Evolutionary conservation across 2,329 filamentous ascomycete genomes (phyloP).

Genomic region (Talaromyces funiculosus): DNA sequence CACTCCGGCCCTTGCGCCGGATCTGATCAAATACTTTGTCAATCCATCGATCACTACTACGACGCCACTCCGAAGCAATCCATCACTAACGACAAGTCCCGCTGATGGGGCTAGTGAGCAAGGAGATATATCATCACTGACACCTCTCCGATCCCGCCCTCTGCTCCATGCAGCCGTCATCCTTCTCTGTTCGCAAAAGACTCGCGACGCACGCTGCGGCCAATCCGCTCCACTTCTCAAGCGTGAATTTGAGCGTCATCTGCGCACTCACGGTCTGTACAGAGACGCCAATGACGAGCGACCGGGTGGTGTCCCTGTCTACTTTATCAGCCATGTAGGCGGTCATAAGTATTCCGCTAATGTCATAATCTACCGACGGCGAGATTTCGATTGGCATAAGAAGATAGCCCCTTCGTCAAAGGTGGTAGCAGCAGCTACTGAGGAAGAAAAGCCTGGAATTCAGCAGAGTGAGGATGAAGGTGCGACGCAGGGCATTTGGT

Average conservation of each 20-base stretch:
- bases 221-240: constrained; percentile 87
- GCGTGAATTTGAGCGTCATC: constrained; percentile 81
- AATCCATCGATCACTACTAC: constrained; percentile 68
- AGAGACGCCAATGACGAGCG: constrained; percentile 83
- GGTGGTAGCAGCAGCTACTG: not conserved
- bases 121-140: constrained; percentile 26
- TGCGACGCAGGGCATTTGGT: constrained; percentile 86
- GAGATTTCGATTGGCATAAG: constrained; percentile 36
- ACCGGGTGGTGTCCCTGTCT: constrained; percentile 87
- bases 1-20: constrained; percentile 65
- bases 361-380: constrained; percentile 78
- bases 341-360: constrained; percentile 97
- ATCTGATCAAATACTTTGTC: constrained; percentile 66
- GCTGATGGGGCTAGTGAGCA: constrained; percentile 10
- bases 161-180: constrained; percentile 83
- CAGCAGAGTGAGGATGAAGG: constrained; percentile 40
- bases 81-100: constrained; percentile 13
- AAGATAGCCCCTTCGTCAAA: constrained; percentile 13
- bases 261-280: constrained; percentile 76
- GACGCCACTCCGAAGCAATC: constrained; percentile 51
- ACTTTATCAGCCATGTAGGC: constrained; percentile 93
- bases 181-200: constrained; percentile 87
- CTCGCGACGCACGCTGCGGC: constrained; percentile 90
- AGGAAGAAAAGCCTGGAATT: constrained; percentile 10
- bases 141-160: constrained; percentile 52